Evolutionary conservation across 1,139 yeast genomes (phyloP).

Genomic region (Yamadazyma jaroonii): DNA sequence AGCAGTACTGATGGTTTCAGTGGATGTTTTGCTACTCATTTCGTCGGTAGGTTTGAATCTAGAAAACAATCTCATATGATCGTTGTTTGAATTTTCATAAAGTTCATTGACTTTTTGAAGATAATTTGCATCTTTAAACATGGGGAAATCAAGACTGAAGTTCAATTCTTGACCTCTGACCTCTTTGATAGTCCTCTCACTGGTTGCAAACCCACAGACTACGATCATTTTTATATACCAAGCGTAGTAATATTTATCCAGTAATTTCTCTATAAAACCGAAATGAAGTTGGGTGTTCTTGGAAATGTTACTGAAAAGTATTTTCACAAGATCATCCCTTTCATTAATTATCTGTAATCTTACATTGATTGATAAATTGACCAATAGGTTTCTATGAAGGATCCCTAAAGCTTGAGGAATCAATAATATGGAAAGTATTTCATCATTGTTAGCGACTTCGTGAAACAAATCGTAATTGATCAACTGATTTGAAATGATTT

Average conservation of each 20-base stretch:
- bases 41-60: too few species aligned
- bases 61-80: neutral
- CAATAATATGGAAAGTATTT: conserved; percentile 23
- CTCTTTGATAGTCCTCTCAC: neutral
- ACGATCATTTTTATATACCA: conserved; percentile 39
- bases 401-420: conserved; percentile 27
- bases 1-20: too few species aligned
- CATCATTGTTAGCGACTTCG: conserved; percentile 2
- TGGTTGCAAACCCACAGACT: neutral
- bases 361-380: conserved; percentile 18
- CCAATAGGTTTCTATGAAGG: conserved; percentile 28
- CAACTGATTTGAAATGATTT: conserved; percentile 21
- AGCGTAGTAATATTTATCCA: conserved; percentile 41
- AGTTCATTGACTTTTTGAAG: conserved; percentile 1
- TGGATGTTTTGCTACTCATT: too few species aligned
- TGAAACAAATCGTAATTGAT: conserved; percentile 1
- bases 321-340: neutral
- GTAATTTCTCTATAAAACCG: conserved; percentile 16
- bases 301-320: neutral
- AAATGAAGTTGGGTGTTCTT: conserved; percentile 1
- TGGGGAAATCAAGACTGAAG: conserved; percentile 1
- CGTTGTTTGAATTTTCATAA: neutral
- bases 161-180: neutral
- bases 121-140: conserved; percentile 3
- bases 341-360: conserved; percentile 5